A percentile compares a stretch with the other conserved stretches of the same genome.
Conservation (phyloP, 2,329 filamentous ascomycete genomes). For the Sarocladium strictum region DNA sequence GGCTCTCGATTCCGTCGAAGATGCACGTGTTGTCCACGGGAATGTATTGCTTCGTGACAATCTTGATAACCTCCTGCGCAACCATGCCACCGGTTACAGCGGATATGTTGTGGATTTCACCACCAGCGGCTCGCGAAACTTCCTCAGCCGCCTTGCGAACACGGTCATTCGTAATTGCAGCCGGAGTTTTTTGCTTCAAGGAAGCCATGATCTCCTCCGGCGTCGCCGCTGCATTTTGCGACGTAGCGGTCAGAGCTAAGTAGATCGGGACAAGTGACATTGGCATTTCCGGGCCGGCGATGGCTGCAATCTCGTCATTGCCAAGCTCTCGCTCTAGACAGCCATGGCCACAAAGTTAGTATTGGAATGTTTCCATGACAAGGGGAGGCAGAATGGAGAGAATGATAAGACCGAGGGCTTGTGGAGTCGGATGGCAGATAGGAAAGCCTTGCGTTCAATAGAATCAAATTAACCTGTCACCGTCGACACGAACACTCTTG, state of each 20-base stretch:
- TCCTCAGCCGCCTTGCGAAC: slow-evolving; percentile 55
- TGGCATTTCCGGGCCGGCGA: slow-evolving; percentile 39
- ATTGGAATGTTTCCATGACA: background rate
- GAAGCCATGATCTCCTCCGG: slow-evolving; percentile 48
- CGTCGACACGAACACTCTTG: background rate
- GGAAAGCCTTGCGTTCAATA: background rate
- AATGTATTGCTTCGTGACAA: slow-evolving; percentile 68
- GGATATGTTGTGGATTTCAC: slow-evolving; percentile 89
- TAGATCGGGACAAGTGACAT: slow-evolving; percentile 64
- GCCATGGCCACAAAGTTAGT: background rate
- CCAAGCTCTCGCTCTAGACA: slow-evolving; percentile 45
- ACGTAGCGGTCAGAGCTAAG: slow-evolving; percentile 54
- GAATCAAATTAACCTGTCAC: slow-evolving; percentile 2
- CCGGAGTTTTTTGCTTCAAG: slow-evolving; percentile 37
- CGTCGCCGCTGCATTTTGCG: slow-evolving; percentile 36
- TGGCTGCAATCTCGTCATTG: slow-evolving; percentile 47
- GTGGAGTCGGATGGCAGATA: background rate
- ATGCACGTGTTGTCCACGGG: slow-evolving; percentile 66
- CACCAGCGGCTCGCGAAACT: slow-evolving; percentile 69
- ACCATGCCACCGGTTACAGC: slow-evolving; percentile 85
- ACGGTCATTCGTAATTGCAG: slow-evolving; percentile 42
- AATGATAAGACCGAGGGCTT: too few species aligned
- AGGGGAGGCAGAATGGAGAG: background rate
- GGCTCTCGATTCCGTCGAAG: slow-evolving; percentile 62
- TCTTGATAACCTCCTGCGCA: slow-evolving; percentile 95